Percentiles rank a stretch among this genome's conserved stretches.
phyloP scores from a whole-genome alignment of 225 moss, liverwort and hornwort genomes.

The Marchantia polymorpha region DNA sequence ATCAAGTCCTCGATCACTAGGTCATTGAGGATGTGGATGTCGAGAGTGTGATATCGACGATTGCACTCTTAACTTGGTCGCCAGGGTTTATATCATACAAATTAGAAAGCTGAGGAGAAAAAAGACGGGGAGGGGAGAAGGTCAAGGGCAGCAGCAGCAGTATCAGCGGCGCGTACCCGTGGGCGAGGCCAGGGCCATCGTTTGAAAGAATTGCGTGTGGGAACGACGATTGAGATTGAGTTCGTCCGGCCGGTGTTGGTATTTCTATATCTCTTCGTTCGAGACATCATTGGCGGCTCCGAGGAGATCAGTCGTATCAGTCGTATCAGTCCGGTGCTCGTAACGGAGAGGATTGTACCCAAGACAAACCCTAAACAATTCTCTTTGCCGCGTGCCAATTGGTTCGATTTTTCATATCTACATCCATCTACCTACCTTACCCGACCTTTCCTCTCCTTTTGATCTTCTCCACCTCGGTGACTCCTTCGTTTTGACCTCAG shows the following conservation, averaged over 20 bases:
- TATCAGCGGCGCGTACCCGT: neutral
- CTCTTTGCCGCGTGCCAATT: slow-evolving; percentile 9
- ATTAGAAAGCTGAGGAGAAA: too few relatives aligned
- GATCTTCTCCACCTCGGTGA: neutral
- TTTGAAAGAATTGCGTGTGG: neutral
- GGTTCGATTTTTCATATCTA: neutral
- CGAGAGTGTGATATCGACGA: too few relatives aligned
- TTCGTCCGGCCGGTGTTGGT: neutral
- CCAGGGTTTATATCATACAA: too few relatives aligned
- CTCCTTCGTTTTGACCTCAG: neutral
- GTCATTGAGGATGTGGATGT: too few relatives aligned
- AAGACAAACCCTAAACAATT: slow-evolving; percentile 17
- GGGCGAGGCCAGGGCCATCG: neutral
- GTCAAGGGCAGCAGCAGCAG: neutral
- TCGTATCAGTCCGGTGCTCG: neutral
- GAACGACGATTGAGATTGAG: slow-evolving; percentile 6
- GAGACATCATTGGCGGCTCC: slow-evolving; percentile 15
- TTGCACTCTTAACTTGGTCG: too few relatives aligned
- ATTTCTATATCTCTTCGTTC: neutral
- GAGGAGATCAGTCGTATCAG: slow-evolving; percentile 9
- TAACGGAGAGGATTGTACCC: slow-evolving; percentile 2
- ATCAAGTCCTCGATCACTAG: too few relatives aligned
- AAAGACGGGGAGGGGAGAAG: too few relatives aligned
- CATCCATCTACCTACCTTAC: neutral
- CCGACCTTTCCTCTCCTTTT: neutral